A percentile compares a stretch with the other conserved stretches of the same genome.
Conservation (phyloP, 192 early-diverging fungal species). For the Podila minutissima region DNA sequence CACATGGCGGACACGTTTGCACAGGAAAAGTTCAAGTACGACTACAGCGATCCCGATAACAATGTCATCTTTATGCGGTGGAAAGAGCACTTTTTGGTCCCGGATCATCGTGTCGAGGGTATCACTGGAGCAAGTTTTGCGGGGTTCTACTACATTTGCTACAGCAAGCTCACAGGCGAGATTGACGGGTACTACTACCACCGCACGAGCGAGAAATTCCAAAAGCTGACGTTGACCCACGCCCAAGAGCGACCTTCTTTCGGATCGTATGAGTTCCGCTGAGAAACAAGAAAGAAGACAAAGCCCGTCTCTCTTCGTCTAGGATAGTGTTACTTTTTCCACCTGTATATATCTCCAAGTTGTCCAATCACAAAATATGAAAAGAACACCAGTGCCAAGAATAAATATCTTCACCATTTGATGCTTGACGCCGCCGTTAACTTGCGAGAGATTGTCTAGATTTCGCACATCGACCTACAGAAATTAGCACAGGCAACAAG, state of each 20-base stretch:
- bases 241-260: neutral
- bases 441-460: too few relatives aligned
- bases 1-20: conserved; percentile 27
- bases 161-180: conserved; percentile 66
- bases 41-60: conserved; percentile 29
- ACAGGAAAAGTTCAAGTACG: conserved; percentile 13
- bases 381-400: too few relatives aligned
- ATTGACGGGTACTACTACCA: conserved; percentile 77
- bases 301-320: neutral
- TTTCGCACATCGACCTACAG: too few relatives aligned
- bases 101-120: conserved; percentile 80
- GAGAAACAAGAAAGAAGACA: neutral
- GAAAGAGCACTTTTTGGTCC: conserved; percentile 93
- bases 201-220: conserved; percentile 59
- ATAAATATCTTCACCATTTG: too few relatives aligned
- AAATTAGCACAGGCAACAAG: too few relatives aligned
- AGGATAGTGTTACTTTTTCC: neutral
- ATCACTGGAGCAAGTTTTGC: conserved; percentile 90
- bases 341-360: neutral
- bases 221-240: neutral
- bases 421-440: too few relatives aligned
- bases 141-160: conserved; percentile 90
- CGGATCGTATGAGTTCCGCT: neutral
- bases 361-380: too few relatives aligned
- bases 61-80: conserved; percentile 89